Evolutionary conservation across 148 eudicot species (phyloP).

Genomic region (Hydrangea macrophylla): DNA sequence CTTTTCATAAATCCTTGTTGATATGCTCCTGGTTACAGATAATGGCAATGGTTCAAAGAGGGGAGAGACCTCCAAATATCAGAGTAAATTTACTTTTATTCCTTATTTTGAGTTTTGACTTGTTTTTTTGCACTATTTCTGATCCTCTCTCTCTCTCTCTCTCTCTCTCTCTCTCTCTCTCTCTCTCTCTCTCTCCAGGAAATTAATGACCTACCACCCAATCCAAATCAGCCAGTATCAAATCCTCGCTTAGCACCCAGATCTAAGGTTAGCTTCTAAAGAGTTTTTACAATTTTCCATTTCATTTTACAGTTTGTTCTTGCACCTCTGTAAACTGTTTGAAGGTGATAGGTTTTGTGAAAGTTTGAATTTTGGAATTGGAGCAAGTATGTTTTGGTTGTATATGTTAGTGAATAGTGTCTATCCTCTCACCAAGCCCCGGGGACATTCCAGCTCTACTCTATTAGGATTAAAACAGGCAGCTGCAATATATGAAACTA

Average conservation of each 20-base stretch:
- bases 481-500: neutral
- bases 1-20: no score
- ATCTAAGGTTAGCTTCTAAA: slow-evolving; percentile 54
- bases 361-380: neutral
- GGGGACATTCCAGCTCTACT: neutral
- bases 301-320: neutral
- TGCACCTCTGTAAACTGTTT: neutral
- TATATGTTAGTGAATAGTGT: no score
- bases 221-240: slow-evolving; percentile 88
- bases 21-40: no score
- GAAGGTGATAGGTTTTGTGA: neutral
- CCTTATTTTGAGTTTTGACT: neutral
- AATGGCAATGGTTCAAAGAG: slow-evolving; percentile 88
- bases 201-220: slow-evolving; percentile 84
- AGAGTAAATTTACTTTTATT: slow-evolving; percentile 45
- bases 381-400: neutral
- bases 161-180: slow-evolving; percentile 5
- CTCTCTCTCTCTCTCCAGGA: slow-evolving; percentile 46
- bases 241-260: slow-evolving; percentile 71
- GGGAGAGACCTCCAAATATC: slow-evolving; percentile 81
- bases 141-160: slow-evolving; percentile 1
- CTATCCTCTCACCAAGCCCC: neutral
- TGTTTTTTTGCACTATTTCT: slow-evolving; percentile 1
- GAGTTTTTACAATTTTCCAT: neutral
- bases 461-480: neutral